Evolutionary conservation across 2,329 filamentous ascomycete species (phyloP).

Genomic region (Phoma sp.): DNA sequence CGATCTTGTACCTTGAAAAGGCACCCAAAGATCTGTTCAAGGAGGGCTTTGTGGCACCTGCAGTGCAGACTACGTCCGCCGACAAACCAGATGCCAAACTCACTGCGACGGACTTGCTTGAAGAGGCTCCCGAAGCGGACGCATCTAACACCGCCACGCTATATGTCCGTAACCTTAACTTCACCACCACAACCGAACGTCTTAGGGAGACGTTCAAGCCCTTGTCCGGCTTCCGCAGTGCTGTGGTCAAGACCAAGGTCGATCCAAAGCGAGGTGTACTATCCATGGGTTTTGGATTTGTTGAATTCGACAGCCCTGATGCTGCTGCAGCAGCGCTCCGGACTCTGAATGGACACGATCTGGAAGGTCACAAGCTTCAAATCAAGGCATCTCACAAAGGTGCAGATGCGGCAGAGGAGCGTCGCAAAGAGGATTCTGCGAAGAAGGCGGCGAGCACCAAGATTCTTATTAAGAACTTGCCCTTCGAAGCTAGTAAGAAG

Average conservation of each 20-base stretch:
- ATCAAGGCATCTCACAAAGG: constrained; percentile 89
- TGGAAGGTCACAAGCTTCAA: constrained; percentile 86
- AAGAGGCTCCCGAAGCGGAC: constrained; percentile 62
- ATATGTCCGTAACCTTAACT: constrained; percentile 94
- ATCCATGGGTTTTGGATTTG: constrained; percentile 95
- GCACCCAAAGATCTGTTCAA: constrained; percentile 83
- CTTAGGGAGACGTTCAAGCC: constrained; percentile 80
- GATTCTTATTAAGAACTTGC: constrained; percentile 97
- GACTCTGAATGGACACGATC: constrained; percentile 85
- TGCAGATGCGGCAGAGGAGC: constrained; percentile 85
- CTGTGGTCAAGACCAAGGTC: constrained; percentile 88
- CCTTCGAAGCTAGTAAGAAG: constrained; percentile 90
- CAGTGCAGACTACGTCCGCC: constrained; percentile 43
- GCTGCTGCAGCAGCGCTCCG: constrained; percentile 81
- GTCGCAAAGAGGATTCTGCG: constrained; percentile 79
- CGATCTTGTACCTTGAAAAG: constrained; percentile 91
- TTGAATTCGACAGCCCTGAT: constrained; percentile 81
- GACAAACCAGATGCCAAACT: constrained; percentile 58
- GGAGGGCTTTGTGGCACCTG: constrained; percentile 38
- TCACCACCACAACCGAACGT: constrained; percentile 79
- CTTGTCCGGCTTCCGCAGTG: constrained; percentile 87
- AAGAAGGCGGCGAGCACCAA: constrained; percentile 88
- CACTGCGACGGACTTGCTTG: constrained; percentile 73
- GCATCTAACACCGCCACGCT: constrained; percentile 76
- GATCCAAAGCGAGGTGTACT: constrained; percentile 91